Conservation (phyloP, 2,329 filamentous ascomycete species). For the Fusarium poae region DNA sequence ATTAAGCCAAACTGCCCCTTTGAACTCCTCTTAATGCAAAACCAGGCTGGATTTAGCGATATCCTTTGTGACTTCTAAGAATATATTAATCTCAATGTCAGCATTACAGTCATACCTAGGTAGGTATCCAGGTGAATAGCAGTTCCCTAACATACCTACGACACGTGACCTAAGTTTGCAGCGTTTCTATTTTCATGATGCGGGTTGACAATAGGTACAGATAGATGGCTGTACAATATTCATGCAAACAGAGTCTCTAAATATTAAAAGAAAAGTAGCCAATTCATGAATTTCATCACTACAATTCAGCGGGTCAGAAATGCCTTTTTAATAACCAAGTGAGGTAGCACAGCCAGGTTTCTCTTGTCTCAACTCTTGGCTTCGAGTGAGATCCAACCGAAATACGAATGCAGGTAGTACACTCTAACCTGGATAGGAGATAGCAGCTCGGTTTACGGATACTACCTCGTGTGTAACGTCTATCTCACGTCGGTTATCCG, state of each 20-base stretch:
- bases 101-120: neutral
- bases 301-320: neutral
- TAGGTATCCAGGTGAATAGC: neutral
- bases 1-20: too few relatives aligned
- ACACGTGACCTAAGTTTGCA: conserved; percentile 23
- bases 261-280: neutral
- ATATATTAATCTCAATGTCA: neutral
- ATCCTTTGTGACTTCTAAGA: neutral
- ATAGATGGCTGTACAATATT: neutral
- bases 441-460: conserved; percentile 36
- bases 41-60: neutral
- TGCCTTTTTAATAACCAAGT: conserved; percentile 20
- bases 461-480: conserved; percentile 21
- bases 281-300: neutral
- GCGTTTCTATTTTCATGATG: conserved; percentile 1
- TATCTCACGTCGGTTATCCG: conserved; percentile 35
- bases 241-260: neutral
- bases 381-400: conserved; percentile 12
- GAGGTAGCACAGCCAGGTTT: conserved; percentile 4
- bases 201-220: neutral
- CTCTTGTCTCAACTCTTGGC: conserved; percentile 9
- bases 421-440: conserved; percentile 38
- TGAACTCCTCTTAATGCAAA: neutral
- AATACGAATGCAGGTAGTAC: conserved; percentile 31
- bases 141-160: too few relatives aligned